Percentiles rank a stretch among this genome's conserved stretches.
phyloP scores from a whole-genome alignment of 2,329 filamentous ascomycete species.

The Metarhizium anisopliae region DNA sequence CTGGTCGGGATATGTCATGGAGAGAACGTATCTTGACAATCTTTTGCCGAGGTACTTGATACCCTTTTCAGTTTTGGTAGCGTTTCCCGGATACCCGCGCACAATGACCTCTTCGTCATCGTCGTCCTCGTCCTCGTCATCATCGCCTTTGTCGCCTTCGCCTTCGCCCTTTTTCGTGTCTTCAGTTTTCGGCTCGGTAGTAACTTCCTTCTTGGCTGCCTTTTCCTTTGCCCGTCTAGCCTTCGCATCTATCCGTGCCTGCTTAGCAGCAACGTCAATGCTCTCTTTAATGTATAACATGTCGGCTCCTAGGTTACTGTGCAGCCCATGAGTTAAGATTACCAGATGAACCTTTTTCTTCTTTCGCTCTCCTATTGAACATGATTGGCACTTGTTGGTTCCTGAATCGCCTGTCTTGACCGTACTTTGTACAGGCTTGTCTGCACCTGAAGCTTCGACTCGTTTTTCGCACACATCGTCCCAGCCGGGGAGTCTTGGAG shows the following conservation, averaged over 20 bases:
- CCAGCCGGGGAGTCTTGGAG: conserved; percentile 68
- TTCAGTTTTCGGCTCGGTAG: conserved; percentile 6
- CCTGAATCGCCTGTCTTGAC: conserved; percentile 23
- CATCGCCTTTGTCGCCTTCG: conserved; percentile 39
- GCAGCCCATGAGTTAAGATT: conserved; percentile 84
- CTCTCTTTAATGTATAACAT: conserved; percentile 98
- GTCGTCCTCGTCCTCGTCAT: conserved; percentile 61
- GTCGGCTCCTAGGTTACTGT: conserved; percentile 91
- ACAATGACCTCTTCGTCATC: conserved; percentile 83
- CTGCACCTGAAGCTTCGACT: conserved; percentile 14
- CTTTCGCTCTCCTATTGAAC: conserved; percentile 18
- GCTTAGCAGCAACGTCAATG: conserved; percentile 74
- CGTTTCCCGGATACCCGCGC: conserved; percentile 81
- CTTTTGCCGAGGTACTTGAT: conserved; percentile 97
- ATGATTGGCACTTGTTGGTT: conserved; percentile 13
- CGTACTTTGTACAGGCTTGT: conserved; percentile 24
- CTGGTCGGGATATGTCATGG: conserved; percentile 89
- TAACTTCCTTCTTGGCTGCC: conserved; percentile 18
- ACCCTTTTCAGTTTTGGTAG: conserved; percentile 81
- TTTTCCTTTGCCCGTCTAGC: conserved; percentile 45
- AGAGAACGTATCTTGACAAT: conserved; percentile 80
- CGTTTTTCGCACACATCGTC: conserved; percentile 30
- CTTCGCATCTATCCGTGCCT: conserved; percentile 63
- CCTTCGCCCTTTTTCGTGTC: conserved; percentile 14
- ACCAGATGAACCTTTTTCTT: conserved; percentile 83